Evolutionary conservation across 768 basidiomycete genomes (phyloP).

Genomic region (Russula sp.): DNA sequence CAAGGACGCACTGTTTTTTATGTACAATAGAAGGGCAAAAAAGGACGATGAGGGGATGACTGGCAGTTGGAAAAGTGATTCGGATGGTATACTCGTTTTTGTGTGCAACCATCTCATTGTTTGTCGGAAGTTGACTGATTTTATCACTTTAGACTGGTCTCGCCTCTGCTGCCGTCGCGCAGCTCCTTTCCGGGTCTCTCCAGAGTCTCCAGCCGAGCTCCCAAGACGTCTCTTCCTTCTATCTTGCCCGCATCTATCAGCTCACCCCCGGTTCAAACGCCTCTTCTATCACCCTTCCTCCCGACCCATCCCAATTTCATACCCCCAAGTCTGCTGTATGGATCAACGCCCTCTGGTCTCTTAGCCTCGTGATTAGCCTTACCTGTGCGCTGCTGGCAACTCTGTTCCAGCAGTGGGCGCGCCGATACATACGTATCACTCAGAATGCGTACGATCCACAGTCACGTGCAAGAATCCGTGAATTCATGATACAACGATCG

Average conservation of each 20-base stretch:
- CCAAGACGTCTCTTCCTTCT: no score
- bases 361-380: slow-evolving; percentile 4
- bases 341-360: not conserved
- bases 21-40: no score
- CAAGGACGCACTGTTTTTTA: no score
- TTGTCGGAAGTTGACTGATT: no score
- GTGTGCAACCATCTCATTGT: not conserved
- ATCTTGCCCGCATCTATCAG: no score
- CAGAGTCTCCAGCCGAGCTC: not conserved
- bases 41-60: not conserved
- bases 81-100: not conserved
- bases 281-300: not conserved
- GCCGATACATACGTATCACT: slow-evolving; percentile 2
- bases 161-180: not conserved
- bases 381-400: not conserved
- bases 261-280: not conserved
- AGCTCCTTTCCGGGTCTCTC: not conserved
- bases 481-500: not conserved
- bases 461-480: slow-evolving; percentile 5
- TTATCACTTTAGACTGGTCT: not conserved
- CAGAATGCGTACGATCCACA: not conserved
- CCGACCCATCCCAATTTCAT: not conserved
- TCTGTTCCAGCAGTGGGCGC: slow-evolving; percentile 8
- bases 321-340: no score
- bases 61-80: not conserved